These are phyloP conservation scores for Collariella sp. DNA, from an alignment of 495 filamentous ascomycete genomes.

Conservation along the genomic window DNA sequence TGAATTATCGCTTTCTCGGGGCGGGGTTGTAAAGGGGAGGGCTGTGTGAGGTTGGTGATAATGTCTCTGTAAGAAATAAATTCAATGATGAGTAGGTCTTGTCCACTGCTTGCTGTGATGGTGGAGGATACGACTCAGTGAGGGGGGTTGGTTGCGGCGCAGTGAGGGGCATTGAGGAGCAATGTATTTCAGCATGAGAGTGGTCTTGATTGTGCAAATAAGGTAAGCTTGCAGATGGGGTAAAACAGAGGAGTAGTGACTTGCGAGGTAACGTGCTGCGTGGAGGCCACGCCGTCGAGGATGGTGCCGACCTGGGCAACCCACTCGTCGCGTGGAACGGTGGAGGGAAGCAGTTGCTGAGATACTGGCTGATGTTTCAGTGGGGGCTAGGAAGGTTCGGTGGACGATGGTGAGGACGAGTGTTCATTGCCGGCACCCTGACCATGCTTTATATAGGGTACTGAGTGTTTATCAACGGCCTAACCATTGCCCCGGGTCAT, in stretches of 20 bases:
- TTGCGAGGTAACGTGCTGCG: constrained; percentile 25
- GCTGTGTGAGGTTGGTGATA: constrained; percentile 21
- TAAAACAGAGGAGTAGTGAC: not conserved
- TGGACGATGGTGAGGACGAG: not conserved
- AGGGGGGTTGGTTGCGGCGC: too few relatives aligned
- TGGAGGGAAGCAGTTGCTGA: constrained; percentile 20
- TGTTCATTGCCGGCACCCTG: not conserved
- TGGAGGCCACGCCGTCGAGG: constrained; percentile 13
- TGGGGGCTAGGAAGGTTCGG: not conserved
- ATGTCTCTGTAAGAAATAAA: constrained; percentile 10
- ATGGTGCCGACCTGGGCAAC: constrained; percentile 8
- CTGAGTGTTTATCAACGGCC: too few relatives aligned
- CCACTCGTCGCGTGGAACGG: constrained; percentile 18
- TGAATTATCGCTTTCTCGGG: constrained; percentile 16
- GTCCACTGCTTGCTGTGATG: too few relatives aligned
- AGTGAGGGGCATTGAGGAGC: too few relatives aligned
- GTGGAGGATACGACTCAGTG: too few relatives aligned
- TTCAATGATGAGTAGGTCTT: not conserved
- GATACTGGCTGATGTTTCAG: constrained; percentile 12
- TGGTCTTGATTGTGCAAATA: too few relatives aligned
- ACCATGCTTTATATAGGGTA: too few relatives aligned
- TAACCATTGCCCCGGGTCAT: not conserved
- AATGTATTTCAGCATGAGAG: too few relatives aligned
- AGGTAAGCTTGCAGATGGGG: too few relatives aligned
- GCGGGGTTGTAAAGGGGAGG: constrained; percentile 1